These are phyloP conservation scores for Incumbomyces lentus DNA, from an alignment of 2,329 filamentous ascomycete species.

Conservation along the genomic window DNA sequence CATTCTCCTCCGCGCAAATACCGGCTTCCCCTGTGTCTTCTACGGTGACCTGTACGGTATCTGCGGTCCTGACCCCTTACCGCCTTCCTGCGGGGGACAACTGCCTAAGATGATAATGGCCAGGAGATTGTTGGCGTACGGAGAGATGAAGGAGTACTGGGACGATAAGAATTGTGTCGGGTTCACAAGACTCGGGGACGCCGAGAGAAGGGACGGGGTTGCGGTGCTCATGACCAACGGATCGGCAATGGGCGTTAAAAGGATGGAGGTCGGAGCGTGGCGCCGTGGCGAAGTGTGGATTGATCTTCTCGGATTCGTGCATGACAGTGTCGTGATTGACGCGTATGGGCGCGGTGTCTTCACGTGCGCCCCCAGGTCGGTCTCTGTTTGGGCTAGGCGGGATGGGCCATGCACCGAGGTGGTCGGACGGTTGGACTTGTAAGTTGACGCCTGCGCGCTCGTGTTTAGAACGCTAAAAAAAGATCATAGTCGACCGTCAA, in stretches of 20 bases:
- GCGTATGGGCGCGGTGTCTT: conserved; percentile 50
- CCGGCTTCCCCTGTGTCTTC: conserved; percentile 58
- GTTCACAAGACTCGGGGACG: conserved; percentile 42
- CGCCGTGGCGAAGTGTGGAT: conserved; percentile 37
- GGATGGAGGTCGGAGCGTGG: neutral
- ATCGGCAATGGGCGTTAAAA: conserved; percentile 23
- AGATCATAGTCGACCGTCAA: too few relatives aligned
- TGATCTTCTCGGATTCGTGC: conserved; percentile 48
- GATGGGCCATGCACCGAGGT: too few relatives aligned
- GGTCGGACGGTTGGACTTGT: too few relatives aligned
- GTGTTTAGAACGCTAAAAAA: too few relatives aligned
- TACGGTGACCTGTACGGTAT: conserved; percentile 61
- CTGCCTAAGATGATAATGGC: conserved; percentile 52
- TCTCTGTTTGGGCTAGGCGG: conserved; percentile 49
- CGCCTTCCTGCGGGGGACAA: conserved; percentile 43
- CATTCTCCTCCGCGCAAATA: conserved; percentile 50
- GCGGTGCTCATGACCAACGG: conserved; percentile 49
- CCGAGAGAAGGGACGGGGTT: conserved; percentile 22
- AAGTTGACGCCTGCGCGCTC: too few relatives aligned
- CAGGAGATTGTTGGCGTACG: conserved; percentile 57
- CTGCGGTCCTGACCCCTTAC: conserved; percentile 42
- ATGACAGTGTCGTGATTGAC: conserved; percentile 49
- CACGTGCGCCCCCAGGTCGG: conserved; percentile 41
- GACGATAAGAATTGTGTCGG: conserved; percentile 50
- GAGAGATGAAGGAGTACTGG: conserved; percentile 54